Base-by-base conservation (phyloP, 768 basidiomycete genomes). In the Psilocybe cyanescens region DNA sequence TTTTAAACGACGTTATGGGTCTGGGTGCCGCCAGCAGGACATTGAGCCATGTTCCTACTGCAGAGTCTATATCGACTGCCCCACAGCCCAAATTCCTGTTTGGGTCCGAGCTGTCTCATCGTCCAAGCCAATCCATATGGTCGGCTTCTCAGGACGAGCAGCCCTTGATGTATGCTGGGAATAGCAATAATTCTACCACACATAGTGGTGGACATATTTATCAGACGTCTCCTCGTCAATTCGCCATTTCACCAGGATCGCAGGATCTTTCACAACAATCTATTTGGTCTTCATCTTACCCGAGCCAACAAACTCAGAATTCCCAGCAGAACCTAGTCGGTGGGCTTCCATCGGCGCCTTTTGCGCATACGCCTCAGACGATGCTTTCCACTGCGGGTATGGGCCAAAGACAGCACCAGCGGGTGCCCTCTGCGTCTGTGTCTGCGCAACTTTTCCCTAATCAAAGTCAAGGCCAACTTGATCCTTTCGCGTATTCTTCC, bases 81-180 rank as follows among this genome's bases (percentile, higher is more conserved):
- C 74, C 78, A 0, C 78, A 78, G 51, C 74, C 84, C 0, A 76
- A 77, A 49, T 77, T 83, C 19, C 75, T 86, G 29, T 87, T 90
- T 64, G 82, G 85, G 19, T 79, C 83, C 6, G 83, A 83, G 4
- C 72, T 75, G 7, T 66, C 78, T 2, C 78, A 77, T 65, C 74
- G 74, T n/a, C 76, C 79, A 7, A 73, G 74, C 33, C 77, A 81
- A 52, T 90, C 86, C 1, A 91, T 91, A 44, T 91, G 90, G 90
- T 86, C 89, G 3, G 80, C 86, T 12, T 78, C 83, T 1, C 74
- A 76, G 3, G 87, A 86, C 61, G 83, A 85, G 57, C 75, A 78
- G 54, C 67, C 76, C 28, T 67, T 79, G 45, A 78, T 77, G 54
- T 73, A 66, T 41, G 67, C 71, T 46, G 72, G 71, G n/a, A 72